These are phyloP conservation scores for Phoma sp. DNA, from an alignment of 2,329 filamentous ascomycete genomes.

Conservation along the genomic window DNA sequence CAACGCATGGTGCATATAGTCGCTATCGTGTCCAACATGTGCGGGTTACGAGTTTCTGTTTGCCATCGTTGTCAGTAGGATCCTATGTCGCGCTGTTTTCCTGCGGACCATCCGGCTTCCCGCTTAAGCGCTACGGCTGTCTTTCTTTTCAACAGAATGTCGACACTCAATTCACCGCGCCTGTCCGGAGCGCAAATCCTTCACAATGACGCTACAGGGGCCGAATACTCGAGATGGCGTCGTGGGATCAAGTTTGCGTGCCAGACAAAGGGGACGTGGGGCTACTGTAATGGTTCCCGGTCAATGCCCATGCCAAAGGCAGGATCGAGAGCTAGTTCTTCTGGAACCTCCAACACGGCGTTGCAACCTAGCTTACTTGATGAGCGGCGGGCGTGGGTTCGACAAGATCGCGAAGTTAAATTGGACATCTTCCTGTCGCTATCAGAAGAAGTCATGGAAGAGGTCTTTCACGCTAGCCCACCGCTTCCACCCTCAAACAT, in stretches of 20 bases:
- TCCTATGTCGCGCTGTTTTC: constrained; percentile 10
- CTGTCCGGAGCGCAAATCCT: constrained; percentile 41
- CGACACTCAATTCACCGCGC: constrained; percentile 12
- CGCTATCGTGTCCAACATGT: constrained; percentile 6
- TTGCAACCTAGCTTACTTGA: constrained; percentile 42
- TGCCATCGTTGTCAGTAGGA: neutral
- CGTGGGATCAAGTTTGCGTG: constrained; percentile 40
- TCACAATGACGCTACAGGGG: constrained; percentile 32
- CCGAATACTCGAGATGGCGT: constrained; percentile 44
- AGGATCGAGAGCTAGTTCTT: constrained; percentile 29
- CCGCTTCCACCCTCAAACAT: constrained; percentile 42
- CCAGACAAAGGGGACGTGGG: constrained; percentile 41
- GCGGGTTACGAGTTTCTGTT: neutral
- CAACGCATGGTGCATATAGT: constrained; percentile 15
- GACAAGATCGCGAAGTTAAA: constrained; percentile 46
- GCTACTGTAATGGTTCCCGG: constrained; percentile 39
- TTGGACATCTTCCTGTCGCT: constrained; percentile 47
- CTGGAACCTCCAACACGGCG: constrained; percentile 23
- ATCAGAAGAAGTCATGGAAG: constrained; percentile 46
- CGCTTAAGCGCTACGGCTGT: constrained; percentile 15
- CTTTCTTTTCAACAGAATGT: constrained; percentile 19
- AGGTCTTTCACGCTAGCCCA: constrained; percentile 44
- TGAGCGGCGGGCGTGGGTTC: constrained; percentile 44
- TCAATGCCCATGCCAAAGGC: constrained; percentile 46
- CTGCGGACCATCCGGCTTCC: constrained; percentile 13